Percentiles rank a stretch among this genome's conserved stretches.
Evolutionary conservation across 2,329 filamentous ascomycete species (phyloP).

Genomic region (Epichloe glyceriae): DNA sequence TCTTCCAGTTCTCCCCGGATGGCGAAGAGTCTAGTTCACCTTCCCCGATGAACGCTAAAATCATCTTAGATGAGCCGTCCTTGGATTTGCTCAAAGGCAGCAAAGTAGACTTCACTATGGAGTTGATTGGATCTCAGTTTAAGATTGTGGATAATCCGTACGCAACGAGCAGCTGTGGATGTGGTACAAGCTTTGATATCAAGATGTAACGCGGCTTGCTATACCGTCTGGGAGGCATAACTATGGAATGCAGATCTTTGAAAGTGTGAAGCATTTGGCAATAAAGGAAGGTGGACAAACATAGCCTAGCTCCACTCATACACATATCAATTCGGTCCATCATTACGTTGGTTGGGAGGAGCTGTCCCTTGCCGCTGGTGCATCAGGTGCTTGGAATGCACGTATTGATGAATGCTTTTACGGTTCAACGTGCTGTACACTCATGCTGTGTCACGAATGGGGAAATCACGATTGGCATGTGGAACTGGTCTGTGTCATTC

Average conservation of each 20-base stretch:
- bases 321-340: not conserved
- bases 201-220: conserved; percentile 36
- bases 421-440: too few relatives aligned
- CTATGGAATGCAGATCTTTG: not conserved
- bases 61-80: conserved; percentile 80
- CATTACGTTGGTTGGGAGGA: too few relatives aligned
- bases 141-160: conserved; percentile 90
- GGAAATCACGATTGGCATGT: not conserved
- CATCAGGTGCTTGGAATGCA: too few relatives aligned
- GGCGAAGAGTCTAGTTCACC: conserved; percentile 20
- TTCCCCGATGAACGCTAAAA: conserved; percentile 44
- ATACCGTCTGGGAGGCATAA: not conserved
- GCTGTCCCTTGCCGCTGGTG: too few relatives aligned
- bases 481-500: conserved; percentile 29
- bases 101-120: conserved; percentile 92
- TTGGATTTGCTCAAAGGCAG: conserved; percentile 83
- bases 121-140: conserved; percentile 80
- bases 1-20: conserved; percentile 59
- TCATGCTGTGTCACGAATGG: not conserved
- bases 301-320: conserved; percentile 1
- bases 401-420: too few relatives aligned
- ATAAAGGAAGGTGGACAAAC: not conserved
- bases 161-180: conserved; percentile 90
- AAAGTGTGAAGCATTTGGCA: not conserved
- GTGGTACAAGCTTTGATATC: conserved; percentile 95